Evolutionary conservation across 345 rosid genomes (phyloP), one percentile per base, ranked within the genome.

Genomic region (Triadica sebifera): DNA sequence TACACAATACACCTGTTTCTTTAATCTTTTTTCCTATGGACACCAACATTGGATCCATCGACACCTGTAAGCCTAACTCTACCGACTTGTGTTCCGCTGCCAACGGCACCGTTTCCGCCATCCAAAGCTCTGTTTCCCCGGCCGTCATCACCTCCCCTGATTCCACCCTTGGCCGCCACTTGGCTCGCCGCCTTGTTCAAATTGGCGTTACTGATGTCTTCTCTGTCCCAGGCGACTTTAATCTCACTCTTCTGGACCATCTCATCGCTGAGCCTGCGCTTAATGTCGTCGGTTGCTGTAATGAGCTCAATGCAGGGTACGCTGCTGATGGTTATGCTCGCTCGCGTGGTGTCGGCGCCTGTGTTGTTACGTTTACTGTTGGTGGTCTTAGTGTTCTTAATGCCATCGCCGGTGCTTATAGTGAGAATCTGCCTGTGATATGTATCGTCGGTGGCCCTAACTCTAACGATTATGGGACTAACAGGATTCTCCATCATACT

Each of bases 361-460:
- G 96, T 77, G 93, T 84, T 19, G 96, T 89, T n/a, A 89, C 96
- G 45, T 91, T 91, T 77, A 85, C 92, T 6, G 96, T 91, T 22
- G 96, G 96, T 16, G 96, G 96, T 19, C 89, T 91, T 7, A 91
- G 96, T 29, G 87, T 89, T 12, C 49, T 91, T 37, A 91, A 91
- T 75, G 93, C 93, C 0, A 89, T 91, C 12, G 94, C 96, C 41
- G 96, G 98, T 20, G 94, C 96, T 6, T 88, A 87, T 69, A 89
- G 94, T 69, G 96, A 91, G 82, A 89, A 91, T 77, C 83, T 93
- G 34, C 98, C 96, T 0, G 77, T 91, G 6, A 85, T 89, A 4
- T 93, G 98, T 73, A 85, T 93, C 43, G 98, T 87, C 15, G 98
- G 98, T 12, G 98, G 98, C 43, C 94, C 94, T 4, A 91, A 91